phyloP scores from a whole-genome alignment of 1,284 basidiomycete genomes.

The Earliella scabrosa region DNA sequence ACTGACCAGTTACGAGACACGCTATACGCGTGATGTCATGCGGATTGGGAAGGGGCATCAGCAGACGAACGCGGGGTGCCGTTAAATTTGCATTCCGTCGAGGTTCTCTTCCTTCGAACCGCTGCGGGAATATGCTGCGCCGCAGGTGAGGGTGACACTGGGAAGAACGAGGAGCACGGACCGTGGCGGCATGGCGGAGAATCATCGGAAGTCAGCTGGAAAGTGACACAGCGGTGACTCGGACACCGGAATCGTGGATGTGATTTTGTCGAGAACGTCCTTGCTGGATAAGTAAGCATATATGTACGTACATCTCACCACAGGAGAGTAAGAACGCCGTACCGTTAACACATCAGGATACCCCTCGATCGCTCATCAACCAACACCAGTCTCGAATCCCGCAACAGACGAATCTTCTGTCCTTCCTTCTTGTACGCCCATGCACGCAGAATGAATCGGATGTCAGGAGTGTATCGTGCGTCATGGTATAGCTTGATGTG shows the following conservation, averaged over 20 bases:
- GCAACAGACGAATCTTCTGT: conserved; percentile 20
- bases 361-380: conserved; percentile 23
- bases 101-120: too few relatives aligned
- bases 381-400: conserved; percentile 24
- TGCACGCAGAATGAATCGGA: conserved; percentile 56
- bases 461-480: conserved; percentile 46
- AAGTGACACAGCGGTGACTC: background rate
- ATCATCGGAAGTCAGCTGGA: background rate
- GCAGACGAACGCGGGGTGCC: background rate
- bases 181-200: background rate
- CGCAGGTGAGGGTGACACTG: too few relatives aligned
- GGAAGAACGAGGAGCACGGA: too few relatives aligned
- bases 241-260: too few relatives aligned
- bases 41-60: background rate
- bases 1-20: too few relatives aligned
- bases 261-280: too few relatives aligned
- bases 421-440: conserved; percentile 44
- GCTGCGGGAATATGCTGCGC: too few relatives aligned
- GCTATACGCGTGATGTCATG: too few relatives aligned
- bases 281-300: too few relatives aligned
- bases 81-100: background rate
- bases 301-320: too few relatives aligned
- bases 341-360: conserved; percentile 19
- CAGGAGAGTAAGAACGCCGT: background rate
- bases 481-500: conserved; percentile 71